Conservation (phyloP, 2,329 filamentous ascomycete genomes). For the Aurifilum marmelostoma region DNA sequence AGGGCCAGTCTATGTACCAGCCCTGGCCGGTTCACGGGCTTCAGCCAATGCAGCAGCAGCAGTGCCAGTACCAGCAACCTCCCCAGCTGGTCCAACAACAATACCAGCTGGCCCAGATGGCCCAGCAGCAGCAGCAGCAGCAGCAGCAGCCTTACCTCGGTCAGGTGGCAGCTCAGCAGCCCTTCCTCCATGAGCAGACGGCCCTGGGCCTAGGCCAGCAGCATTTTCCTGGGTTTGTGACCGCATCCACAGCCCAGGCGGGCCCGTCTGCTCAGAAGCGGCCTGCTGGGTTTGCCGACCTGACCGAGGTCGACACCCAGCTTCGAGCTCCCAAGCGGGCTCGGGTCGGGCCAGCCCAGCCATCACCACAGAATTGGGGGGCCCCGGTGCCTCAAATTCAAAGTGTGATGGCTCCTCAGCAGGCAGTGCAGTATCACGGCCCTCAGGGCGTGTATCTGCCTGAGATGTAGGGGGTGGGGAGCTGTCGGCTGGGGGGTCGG, state of each 20-base stretch:
- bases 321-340: not conserved
- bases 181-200: not conserved
- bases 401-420: not conserved
- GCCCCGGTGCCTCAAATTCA: not conserved
- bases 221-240: too few relatives aligned
- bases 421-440: not conserved
- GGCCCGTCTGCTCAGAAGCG: not conserved
- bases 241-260: not conserved
- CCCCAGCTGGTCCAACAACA: not conserved
- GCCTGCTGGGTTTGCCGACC: not conserved
- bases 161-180: not conserved
- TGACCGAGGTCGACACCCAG: not conserved
- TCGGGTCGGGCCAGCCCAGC: not conserved
- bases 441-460: not conserved
- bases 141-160: not conserved
- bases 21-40: too few relatives aligned
- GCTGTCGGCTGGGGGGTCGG: not conserved
- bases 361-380: not conserved
- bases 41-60: too few relatives aligned
- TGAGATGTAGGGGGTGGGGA: not conserved
- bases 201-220: too few relatives aligned
- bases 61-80: not conserved
- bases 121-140: not conserved
- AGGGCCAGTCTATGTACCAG: too few relatives aligned
- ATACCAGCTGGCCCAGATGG: not conserved